A percentile compares a stretch with the other conserved stretches of the same genome.
Conservation (phyloP, 306 rosid genomes). For the Fagus crenata region DNA sequence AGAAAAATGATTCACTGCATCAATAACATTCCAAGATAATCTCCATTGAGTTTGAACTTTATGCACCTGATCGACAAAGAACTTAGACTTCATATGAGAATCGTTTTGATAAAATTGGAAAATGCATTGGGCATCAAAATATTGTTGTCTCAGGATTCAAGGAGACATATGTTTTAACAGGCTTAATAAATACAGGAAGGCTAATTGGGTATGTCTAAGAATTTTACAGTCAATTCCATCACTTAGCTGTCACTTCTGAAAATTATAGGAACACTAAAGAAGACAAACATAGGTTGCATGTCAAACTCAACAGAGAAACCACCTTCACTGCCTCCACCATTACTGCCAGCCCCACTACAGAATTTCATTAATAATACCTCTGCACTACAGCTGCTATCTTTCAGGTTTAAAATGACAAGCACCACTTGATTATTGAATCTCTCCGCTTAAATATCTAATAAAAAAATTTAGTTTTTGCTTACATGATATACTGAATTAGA, state of each 20-base stretch:
- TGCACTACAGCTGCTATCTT: background rate
- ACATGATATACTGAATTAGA: too few relatives aligned
- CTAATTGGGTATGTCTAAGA: background rate
- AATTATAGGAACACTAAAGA: background rate
- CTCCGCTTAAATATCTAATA: background rate
- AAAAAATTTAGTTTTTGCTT: background rate
- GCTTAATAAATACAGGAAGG: background rate
- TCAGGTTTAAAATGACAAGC: background rate
- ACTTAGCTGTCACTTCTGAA: background rate
- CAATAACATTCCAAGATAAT: background rate
- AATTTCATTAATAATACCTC: background rate
- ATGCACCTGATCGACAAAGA: background rate
- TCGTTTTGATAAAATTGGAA: background rate
- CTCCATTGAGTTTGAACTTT: background rate
- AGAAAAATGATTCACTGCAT: background rate
- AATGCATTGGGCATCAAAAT: background rate
- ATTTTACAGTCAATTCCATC: background rate
- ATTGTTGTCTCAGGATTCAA: background rate
- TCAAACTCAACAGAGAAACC: slow-evolving; percentile 1
- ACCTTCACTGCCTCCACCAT: background rate
- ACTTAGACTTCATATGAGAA: background rate
- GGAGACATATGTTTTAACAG: background rate
- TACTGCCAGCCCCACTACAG: background rate
- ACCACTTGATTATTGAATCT: background rate
- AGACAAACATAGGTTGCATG: background rate